These are phyloP conservation scores for Musa beccarii DNA, from an alignment of 176 grass and related monocot species.

Conservation along the genomic window DNA sequence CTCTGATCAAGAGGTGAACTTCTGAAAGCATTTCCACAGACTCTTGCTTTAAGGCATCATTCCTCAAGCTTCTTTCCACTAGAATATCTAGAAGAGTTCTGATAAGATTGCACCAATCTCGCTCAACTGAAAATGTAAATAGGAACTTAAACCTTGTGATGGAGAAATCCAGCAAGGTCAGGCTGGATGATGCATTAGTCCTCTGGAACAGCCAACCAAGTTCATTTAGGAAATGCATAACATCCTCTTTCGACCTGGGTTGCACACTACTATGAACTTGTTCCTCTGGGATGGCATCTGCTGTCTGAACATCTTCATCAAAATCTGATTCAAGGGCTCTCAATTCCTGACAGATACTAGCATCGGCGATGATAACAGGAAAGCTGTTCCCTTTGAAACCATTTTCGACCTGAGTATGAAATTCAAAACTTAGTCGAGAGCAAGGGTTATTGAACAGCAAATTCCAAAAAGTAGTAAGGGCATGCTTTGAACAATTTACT, in stretches of 20 bases:
- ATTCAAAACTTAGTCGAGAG: neutral
- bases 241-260: conserved; percentile 43
- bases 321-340: conserved; percentile 73
- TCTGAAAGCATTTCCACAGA: conserved; percentile 70
- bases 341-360: conserved; percentile 65
- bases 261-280: conserved; percentile 27
- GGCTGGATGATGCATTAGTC: conserved; percentile 24
- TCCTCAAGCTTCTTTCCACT: conserved; percentile 48
- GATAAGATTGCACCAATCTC: conserved; percentile 76
- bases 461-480: neutral
- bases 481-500: neutral
- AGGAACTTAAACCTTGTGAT: conserved; percentile 60
- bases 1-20: conserved; percentile 74
- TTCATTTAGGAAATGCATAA: conserved; percentile 92
- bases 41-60: conserved; percentile 50
- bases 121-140: conserved; percentile 73
- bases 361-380: conserved; percentile 77
- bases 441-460: neutral
- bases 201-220: conserved; percentile 98
- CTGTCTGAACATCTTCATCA: conserved; percentile 34
- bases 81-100: conserved; percentile 86
- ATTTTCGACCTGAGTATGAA: conserved; percentile 61
- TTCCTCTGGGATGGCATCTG: conserved; percentile 47
- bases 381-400: conserved; percentile 96
- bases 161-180: conserved; percentile 45